A percentile compares a stretch with the other conserved stretches of the same genome.
Evolutionary conservation across 768 basidiomycete genomes (phyloP).

Genomic region (Suillus bovinus): DNA sequence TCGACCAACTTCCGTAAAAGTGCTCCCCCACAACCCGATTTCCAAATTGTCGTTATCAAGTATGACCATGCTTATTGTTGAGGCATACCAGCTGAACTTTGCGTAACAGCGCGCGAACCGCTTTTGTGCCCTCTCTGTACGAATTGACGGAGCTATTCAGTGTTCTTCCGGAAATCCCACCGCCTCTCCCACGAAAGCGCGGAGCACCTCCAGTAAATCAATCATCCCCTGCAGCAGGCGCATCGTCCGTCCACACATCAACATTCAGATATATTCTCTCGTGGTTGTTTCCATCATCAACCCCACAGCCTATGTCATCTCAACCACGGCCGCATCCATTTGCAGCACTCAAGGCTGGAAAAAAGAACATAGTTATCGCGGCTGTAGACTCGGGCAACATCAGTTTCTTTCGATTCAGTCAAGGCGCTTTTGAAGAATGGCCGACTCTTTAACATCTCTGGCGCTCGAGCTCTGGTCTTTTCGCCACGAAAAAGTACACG

Average conservation of each 20-base stretch:
- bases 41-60: constrained; percentile 85
- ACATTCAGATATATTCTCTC: constrained; percentile 18
- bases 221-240: constrained; percentile 10
- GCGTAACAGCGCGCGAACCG: constrained; percentile 69
- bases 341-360: constrained; percentile 77
- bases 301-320: constrained; percentile 29
- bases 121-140: constrained; percentile 76
- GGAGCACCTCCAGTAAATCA: constrained; percentile 11
- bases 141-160: constrained; percentile 78
- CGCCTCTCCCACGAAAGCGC: constrained; percentile 56
- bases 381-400: constrained; percentile 86
- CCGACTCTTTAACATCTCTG: constrained; percentile 38
- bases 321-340: constrained; percentile 68
- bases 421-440: constrained; percentile 85
- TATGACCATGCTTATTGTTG: constrained; percentile 37
- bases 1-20: constrained; percentile 82
- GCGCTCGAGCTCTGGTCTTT: neutral
- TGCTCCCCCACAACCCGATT: constrained; percentile 78
- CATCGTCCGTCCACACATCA: neutral
- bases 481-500: neutral
- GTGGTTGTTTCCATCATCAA: constrained; percentile 26
- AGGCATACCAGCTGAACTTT: constrained; percentile 10
- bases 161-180: constrained; percentile 59
- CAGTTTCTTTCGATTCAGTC: constrained; percentile 85
- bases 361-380: constrained; percentile 81